Base-by-base conservation (phyloP, 2,329 filamentous ascomycete species). In the Fonsecaea erecta region DNA sequence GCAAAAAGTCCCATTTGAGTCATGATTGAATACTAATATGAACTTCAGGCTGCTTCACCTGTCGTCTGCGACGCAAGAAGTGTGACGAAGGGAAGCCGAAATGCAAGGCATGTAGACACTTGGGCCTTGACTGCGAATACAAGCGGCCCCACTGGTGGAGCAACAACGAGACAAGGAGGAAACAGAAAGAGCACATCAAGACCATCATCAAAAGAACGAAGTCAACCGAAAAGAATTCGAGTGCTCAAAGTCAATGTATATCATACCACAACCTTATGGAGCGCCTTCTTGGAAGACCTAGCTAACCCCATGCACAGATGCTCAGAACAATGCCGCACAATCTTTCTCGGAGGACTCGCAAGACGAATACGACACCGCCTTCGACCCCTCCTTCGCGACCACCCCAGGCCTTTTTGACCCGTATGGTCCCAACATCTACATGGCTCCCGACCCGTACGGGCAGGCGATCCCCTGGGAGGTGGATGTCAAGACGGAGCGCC, bases 141-240 rank as follows among this genome's bases (percentile, higher is more conserved):
- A 97, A 96, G 84, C 85, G 93, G 75, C 95, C 95, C 40, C 87
- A 91, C 80, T 99, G 95, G 95, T 99, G 95, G 95, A 91, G 90
- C 80, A 97, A 95, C 83, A 90, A 91, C 75, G 93, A 97, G 69
- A 88, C 90, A 75, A 86, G 95, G 72, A 87, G 90, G 73, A 82
- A 88, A 63, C 92, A 97, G 77, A 99, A 98, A 82, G 95, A 98
- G 76, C 83, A 89, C 72, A 96, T 99, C 84, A 99, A 99, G 85
- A 90, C 90, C 79, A 92, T 94, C 79, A 98, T 99, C 84, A 97
- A 97, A 87, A 88, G 90, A 76, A 98, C 95, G 76, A 98, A 98
- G 86, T 85, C 96, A 71, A 88, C 89, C 28, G 94, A 97, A 80
- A 97, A 97, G 86, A 84, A 86, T 59, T 84, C 87, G 59, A 80